Percentiles rank a stretch among this genome's conserved stretches.
These are phyloP conservation scores for Neofusicoccum laricinum DNA, from an alignment of 2,329 filamentous ascomycete species.

Conservation along the genomic window DNA sequence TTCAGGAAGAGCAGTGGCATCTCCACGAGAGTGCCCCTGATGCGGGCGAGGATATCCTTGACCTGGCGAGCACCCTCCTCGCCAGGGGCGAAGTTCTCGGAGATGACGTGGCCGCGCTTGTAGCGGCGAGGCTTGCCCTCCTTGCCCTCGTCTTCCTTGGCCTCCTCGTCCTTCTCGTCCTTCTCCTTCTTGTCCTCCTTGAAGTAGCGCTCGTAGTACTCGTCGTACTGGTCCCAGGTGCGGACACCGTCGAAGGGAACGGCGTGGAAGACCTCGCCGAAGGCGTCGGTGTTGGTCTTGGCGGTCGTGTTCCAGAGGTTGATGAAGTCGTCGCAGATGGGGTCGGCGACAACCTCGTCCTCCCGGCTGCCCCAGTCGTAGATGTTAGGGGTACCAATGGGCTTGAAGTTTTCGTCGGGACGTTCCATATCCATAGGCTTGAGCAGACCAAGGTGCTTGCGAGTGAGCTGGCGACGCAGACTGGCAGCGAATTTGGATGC, in stretches of 20 bases:
- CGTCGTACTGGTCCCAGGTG: conserved; percentile 71
- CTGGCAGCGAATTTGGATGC: conserved; percentile 76
- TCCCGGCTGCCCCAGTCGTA: conserved; percentile 49
- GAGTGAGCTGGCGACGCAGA: conserved; percentile 80
- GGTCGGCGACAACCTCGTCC: conserved; percentile 65
- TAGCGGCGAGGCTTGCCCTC: conserved; percentile 56
- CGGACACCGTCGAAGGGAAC: conserved; percentile 67
- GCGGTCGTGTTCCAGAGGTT: conserved; percentile 72
- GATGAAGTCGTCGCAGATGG: conserved; percentile 66
- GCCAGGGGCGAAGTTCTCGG: conserved; percentile 43
- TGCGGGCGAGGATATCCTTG: conserved; percentile 68
- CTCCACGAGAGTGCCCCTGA: conserved; percentile 66
- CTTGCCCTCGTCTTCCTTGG: conserved; percentile 31
- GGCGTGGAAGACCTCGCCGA: conserved; percentile 76
- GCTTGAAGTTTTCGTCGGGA: conserved; percentile 56
- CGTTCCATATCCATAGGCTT: conserved; percentile 67
- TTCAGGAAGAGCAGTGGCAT: conserved; percentile 89
- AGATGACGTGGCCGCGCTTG: conserved; percentile 81
- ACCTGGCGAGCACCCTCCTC: conserved; percentile 44
- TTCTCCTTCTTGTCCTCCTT: conserved; percentile 38
- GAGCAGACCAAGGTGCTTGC: conserved; percentile 85
- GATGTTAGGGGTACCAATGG: conserved; percentile 54
- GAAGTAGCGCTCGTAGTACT: conserved; percentile 68
- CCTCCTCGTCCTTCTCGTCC: conserved; percentile 34
- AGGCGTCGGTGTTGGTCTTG: conserved; percentile 74